These are phyloP conservation scores for Euphorbia schlechtendalii DNA, from an alignment of 441 rosid species.

Conservation along the genomic window DNA sequence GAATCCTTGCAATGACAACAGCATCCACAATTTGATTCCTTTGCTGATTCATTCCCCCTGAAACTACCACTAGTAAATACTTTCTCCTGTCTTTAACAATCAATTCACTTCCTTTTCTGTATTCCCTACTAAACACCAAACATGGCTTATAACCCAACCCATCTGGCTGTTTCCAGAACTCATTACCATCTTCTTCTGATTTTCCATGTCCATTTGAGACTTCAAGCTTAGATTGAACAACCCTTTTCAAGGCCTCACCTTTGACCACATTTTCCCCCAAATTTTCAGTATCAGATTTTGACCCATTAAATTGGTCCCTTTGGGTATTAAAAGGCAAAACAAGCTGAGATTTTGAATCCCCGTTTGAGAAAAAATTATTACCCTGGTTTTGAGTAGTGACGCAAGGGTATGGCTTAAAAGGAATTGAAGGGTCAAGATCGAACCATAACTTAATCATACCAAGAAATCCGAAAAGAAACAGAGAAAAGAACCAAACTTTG, in stretches of 20 bases:
- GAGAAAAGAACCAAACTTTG: constrained; percentile 41
- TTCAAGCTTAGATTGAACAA: too few relatives aligned
- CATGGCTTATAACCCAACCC: constrained; percentile 85
- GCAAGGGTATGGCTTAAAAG: constrained; percentile 53
- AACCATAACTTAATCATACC: constrained; percentile 42
- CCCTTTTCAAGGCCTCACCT: constrained; percentile 10
- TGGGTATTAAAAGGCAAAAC: constrained; percentile 7
- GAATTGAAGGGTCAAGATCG: constrained; percentile 38
- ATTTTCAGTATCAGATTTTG: constrained; percentile 12
- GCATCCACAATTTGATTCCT: constrained; percentile 98
- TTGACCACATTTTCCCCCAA: constrained; percentile 8
- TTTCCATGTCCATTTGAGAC: too few relatives aligned
- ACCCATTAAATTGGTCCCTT: neutral
- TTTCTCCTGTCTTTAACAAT: constrained; percentile 43
- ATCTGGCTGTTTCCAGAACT: constrained; percentile 93
- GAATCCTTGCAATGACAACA: constrained; percentile 88
- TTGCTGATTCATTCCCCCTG: constrained; percentile 96
- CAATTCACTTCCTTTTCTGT: constrained; percentile 38
- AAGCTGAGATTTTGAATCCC: constrained; percentile 22
- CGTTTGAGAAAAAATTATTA: too few relatives aligned
- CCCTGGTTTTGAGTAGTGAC: constrained; percentile 23
- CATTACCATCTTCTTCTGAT: too few relatives aligned
- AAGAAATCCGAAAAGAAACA: constrained; percentile 50
- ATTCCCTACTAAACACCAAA: constrained; percentile 45
- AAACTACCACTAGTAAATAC: constrained; percentile 77